Conservation (phyloP, 2,329 filamentous ascomycete genomes). For the Pestalotiopsis sp. region DNA sequence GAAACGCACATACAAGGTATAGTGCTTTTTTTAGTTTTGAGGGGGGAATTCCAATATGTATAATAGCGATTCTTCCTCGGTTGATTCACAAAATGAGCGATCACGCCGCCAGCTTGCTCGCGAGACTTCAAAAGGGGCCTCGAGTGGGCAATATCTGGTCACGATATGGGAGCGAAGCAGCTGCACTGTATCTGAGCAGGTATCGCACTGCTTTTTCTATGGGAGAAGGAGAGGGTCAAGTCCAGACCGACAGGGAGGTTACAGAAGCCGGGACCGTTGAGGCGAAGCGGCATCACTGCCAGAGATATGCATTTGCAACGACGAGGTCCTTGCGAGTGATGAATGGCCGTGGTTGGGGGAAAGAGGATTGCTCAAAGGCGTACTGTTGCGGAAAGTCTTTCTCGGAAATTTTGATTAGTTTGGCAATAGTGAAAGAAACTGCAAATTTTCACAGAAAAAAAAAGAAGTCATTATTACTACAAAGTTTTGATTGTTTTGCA, state of each 20-base stretch:
- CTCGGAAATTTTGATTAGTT: conserved; percentile 10
- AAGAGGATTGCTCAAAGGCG: conserved; percentile 11
- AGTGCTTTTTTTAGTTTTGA: neutral
- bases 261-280: neutral
- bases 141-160: neutral
- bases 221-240: neutral
- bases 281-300: conserved; percentile 7
- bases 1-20: neutral
- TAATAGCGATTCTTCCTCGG: conserved; percentile 12
- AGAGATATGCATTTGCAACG: neutral
- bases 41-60: conserved; percentile 3
- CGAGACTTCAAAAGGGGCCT: neutral
- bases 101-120: neutral
- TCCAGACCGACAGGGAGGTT: neutral
- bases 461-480: neutral
- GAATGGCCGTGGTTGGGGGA: neutral
- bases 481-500: no score
- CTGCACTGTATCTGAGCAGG: neutral
- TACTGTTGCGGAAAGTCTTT: conserved; percentile 5
- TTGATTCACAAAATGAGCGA: neutral
- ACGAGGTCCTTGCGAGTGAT: neutral
- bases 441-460: neutral
- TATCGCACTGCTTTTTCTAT: neutral
- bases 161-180: neutral
- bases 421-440: conserved; percentile 7